Evolutionary conservation across 108 stramenopile genomes (phyloP), one percentile per base, ranked within the genome.

Genomic region (Conticribra guillardii): DNA sequence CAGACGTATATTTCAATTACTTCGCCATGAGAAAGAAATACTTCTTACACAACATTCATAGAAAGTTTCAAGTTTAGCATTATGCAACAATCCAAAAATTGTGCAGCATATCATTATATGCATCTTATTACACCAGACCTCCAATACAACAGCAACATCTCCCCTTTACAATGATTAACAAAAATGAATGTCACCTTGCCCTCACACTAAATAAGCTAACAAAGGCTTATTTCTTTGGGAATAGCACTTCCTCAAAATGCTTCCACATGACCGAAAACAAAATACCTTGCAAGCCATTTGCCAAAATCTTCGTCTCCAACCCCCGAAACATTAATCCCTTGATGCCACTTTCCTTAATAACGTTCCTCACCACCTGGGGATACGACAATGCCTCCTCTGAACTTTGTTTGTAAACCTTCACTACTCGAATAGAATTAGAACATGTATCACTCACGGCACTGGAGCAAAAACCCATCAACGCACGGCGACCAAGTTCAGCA

Each of bases 181-280:
- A n/a, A n/a, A n/a, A n/a, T n/a, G n/a, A n/a, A n/a, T n/a, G n/a
- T n/a, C n/a, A n/a, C n/a, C n/a, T n/a, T n/a, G n/a, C n/a, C n/a
- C n/a, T n/a, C n/a, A n/a, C n/a, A n/a, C n/a, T n/a, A n/a, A n/a
- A n/a, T n/a, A n/a, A n/a, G n/a, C n/a, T n/a, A n/a, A n/a, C n/a
- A n/a, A n/a, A n/a, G n/a, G n/a, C n/a, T n/a, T n/a, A n/a, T n/a
- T 41, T 77, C 69, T 88, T 89, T 18, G 84, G 84, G 65, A 91
- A 91, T 45, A 91, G 48, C 2, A 82, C 85, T 54, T 97, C 94
- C 74, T 99, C 97, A 75, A 99, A 95, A 46, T 92, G 86, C 81
- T 99, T 99, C 99, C 99, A 99, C 81, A 98, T 92, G 18, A 99
- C 89, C 8, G 90, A 89, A 66, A 99, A 99, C 67, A 99, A 76